Evolutionary conservation across 306 rosid genomes (phyloP).

Genomic region (Bauhinia variegata): DNA sequence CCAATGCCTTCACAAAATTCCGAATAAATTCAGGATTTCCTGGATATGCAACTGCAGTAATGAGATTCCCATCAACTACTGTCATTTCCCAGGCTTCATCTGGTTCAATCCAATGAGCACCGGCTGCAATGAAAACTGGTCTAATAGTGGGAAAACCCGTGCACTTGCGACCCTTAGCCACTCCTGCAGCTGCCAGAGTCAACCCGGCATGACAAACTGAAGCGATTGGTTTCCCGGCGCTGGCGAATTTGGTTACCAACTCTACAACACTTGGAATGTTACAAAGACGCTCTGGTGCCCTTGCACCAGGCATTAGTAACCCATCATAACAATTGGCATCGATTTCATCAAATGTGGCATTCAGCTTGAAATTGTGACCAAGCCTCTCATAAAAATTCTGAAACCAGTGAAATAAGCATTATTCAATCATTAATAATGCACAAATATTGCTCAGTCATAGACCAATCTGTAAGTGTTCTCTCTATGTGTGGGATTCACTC

Average conservation of each 20-base stretch:
- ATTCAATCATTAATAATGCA: constrained; percentile 22
- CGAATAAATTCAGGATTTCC: constrained; percentile 68
- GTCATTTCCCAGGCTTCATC: constrained; percentile 56
- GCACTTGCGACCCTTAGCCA: constrained; percentile 65
- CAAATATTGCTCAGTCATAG: no score
- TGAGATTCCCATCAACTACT: constrained; percentile 72
- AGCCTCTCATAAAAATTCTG: constrained; percentile 69
- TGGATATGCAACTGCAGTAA: constrained; percentile 58
- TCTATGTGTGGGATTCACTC: no score
- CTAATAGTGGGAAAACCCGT: constrained; percentile 58
- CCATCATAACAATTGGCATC: constrained; percentile 70
- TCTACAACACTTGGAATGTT: constrained; percentile 51
- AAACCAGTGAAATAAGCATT: constrained; percentile 26
- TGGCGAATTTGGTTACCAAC: constrained; percentile 55
- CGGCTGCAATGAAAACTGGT: constrained; percentile 71
- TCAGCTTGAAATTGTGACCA: constrained; percentile 83
- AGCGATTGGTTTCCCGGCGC: constrained; percentile 65
- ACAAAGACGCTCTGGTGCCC: constrained; percentile 94
- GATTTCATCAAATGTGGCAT: constrained; percentile 80
- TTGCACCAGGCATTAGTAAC: constrained; percentile 76
- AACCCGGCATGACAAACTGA: constrained; percentile 77
- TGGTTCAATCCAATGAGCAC: constrained; percentile 89
- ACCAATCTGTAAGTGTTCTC: no score
- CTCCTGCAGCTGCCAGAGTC: constrained; percentile 88
- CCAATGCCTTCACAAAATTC: constrained; percentile 72